Base-by-base conservation (phyloP, 1,284 basidiomycete genomes). In the Moesziomyces sp. region DNA sequence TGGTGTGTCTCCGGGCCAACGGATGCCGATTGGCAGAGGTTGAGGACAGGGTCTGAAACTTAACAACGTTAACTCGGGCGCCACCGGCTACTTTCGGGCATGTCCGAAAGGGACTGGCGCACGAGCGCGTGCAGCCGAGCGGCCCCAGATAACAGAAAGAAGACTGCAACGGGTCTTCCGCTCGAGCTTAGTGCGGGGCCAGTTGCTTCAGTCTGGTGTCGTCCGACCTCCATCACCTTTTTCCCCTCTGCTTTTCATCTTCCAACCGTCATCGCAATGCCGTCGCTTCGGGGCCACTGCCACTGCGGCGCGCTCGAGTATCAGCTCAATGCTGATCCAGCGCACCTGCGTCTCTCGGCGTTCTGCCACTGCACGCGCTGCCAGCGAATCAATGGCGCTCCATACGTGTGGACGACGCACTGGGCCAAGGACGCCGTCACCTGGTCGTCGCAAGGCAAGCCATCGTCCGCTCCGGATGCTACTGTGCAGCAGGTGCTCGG, bases 291-390 rank as follows among this genome's bases (percentile, higher is more conserved):
- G 14, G 75, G 75, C 24, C 67, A 77, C 59, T 77, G 74, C 53
- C 56, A 56, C 42, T 77, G 74, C 52, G 74, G 74, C n/a, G 58
- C 64, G 49, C 61, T 77, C 52, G 40, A 51, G 43, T 77, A 60
- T 48, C 19, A 35, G 16, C 56, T 72, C 44, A 56, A 72, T 18
- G 69, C 70, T 2, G 28, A 46, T 3, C 53, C 64, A 21, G 44
- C 45, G 46, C 67, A 80, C 50, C 62, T 78, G 14, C 56, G 58
- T 2, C 64, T 81, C 23, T 63, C 66, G 0, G 71, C 69, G 38
- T 79, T 58, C 55, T 81, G 79, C 51, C 79, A 81, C 63, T 81
- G 79, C 63, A 72, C 78, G 5, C 63, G 64, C 7, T 81, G 79
- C 40, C 79, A 81, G 49, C 70, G 78, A 7, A 61, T 81, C 60